phyloP scores from a whole-genome alignment of 495 filamentous ascomycete species.

The Sporormia fimetaria region DNA sequence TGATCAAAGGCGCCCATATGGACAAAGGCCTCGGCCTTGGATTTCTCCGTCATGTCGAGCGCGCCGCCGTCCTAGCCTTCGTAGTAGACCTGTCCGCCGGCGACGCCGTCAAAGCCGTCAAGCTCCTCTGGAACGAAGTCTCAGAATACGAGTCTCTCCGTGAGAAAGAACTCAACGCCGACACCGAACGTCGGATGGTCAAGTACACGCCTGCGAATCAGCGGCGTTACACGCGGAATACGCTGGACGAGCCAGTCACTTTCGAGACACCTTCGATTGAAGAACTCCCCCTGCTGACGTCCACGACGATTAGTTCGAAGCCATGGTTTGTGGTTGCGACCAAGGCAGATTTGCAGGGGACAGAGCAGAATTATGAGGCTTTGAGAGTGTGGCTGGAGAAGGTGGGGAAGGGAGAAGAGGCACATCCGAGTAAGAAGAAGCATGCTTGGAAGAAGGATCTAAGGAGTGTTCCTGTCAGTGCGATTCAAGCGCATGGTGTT shows the following conservation, averaged over 20 bases:
- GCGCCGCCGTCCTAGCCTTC: slow-evolving; percentile 84
- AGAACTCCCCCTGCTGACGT: slow-evolving; percentile 24
- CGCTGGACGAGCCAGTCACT: not conserved
- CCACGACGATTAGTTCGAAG: slow-evolving; percentile 66
- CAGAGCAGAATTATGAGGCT: slow-evolving; percentile 60
- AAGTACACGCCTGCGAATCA: slow-evolving; percentile 12
- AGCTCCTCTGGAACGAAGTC: slow-evolving; percentile 80
- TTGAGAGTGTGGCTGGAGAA: slow-evolving; percentile 56
- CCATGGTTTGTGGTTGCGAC: slow-evolving; percentile 97
- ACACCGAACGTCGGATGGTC: slow-evolving; percentile 37
- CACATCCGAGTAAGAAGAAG: slow-evolving; percentile 59
- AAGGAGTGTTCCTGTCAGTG: slow-evolving; percentile 71
- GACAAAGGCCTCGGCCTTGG: slow-evolving; percentile 85
- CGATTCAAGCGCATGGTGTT: slow-evolving; percentile 74
- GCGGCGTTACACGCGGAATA: not conserved
- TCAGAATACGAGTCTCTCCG: slow-evolving; percentile 71
- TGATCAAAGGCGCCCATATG: slow-evolving; percentile 81
- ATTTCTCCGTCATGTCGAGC: slow-evolving; percentile 88
- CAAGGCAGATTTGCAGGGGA: slow-evolving; percentile 75
- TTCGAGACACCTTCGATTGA: slow-evolving; percentile 8
- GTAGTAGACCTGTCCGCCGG: slow-evolving; percentile 76
- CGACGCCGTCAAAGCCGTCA: slow-evolving; percentile 65
- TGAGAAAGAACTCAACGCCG: slow-evolving; percentile 40
- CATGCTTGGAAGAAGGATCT: slow-evolving; percentile 57
- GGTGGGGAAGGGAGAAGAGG: slow-evolving; percentile 44